phyloP scores from a whole-genome alignment of 129 eudicot genomes.

The Arctium lappa region DNA sequence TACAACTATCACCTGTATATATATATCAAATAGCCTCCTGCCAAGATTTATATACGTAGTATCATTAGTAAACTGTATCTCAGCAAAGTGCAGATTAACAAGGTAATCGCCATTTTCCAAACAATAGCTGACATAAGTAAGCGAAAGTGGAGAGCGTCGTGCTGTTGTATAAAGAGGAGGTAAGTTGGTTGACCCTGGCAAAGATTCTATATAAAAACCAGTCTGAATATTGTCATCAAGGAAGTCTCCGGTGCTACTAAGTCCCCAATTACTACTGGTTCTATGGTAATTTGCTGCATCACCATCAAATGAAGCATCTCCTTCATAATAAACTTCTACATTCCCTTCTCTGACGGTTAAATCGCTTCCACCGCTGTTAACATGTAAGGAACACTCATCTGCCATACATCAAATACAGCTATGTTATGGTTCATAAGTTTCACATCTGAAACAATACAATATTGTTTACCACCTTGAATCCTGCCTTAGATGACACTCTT shows the following conservation, averaged over 20 bases:
- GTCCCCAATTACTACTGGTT: constrained; percentile 50
- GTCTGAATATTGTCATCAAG: constrained; percentile 52
- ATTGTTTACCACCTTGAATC: no score
- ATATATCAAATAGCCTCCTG: constrained; percentile 62
- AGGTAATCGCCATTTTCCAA: constrained; percentile 66
- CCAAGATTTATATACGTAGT: constrained; percentile 53
- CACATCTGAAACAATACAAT: no score
- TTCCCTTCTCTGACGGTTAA: not conserved
- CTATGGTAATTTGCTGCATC: constrained; percentile 39
- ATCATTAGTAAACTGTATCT: constrained; percentile 52
- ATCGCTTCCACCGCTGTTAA: constrained; percentile 22
- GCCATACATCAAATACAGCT: not conserved
- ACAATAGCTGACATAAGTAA: constrained; percentile 64
- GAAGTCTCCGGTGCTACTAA: constrained; percentile 70
- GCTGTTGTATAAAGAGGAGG: constrained; percentile 52
- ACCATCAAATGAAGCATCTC: constrained; percentile 48
- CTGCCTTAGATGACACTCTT: no score
- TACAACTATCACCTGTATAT: constrained; percentile 53
- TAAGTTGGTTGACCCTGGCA: constrained; percentile 33
- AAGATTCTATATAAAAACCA: constrained; percentile 24
- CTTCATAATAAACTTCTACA: constrained; percentile 47
- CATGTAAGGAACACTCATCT: constrained; percentile 24
- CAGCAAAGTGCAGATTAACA: constrained; percentile 65
- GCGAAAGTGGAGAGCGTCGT: constrained; percentile 58
- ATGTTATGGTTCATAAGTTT: not conserved